Evolutionary conservation across 805 yeast genomes (phyloP).

Genomic region (Myxozyma melibiosi): DNA sequence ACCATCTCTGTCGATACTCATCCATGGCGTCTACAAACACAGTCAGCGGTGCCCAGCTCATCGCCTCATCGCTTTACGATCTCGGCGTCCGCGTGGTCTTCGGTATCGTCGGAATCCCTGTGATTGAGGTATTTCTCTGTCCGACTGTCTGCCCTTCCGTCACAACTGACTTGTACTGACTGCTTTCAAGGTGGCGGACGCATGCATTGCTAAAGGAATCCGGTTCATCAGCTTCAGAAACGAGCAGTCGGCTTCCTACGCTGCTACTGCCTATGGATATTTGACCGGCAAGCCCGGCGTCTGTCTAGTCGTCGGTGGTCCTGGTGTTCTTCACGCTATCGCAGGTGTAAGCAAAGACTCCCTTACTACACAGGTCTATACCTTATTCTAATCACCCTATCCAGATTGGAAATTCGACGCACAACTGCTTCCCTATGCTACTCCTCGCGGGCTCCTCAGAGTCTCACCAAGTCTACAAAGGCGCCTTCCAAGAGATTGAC

Average conservation of each 20-base stretch:
- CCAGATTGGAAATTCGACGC: conserved; percentile 56
- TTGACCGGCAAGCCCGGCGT: conserved; percentile 68
- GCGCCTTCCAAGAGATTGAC: conserved; percentile 74
- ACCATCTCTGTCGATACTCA: background rate
- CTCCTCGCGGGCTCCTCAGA: conserved; percentile 66
- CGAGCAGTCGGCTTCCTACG: conserved; percentile 75
- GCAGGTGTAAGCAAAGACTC: conserved; percentile 49
- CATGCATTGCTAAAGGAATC: conserved; percentile 56
- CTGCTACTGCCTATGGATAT: conserved; percentile 72
- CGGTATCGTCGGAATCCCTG: conserved; percentile 77
- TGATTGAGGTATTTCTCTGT: conserved; percentile 54
- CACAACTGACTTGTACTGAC: background rate
- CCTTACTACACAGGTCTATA: background rate
- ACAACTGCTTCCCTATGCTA: conserved; percentile 66
- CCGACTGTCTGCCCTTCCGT: too few species aligned
- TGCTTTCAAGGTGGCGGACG: conserved; percentile 52
- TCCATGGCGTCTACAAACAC: conserved; percentile 8
- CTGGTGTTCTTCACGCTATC: conserved; percentile 67
- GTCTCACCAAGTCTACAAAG: conserved; percentile 52
- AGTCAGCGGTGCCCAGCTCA: conserved; percentile 43
- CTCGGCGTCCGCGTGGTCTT: conserved; percentile 61
- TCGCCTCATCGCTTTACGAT: conserved; percentile 51
- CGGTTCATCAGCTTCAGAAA: conserved; percentile 64
- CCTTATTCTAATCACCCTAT: too few species aligned
- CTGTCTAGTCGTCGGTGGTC: conserved; percentile 72